phyloP scores from a whole-genome alignment of 768 basidiomycete genomes.

The Leccinum broughii region DNA sequence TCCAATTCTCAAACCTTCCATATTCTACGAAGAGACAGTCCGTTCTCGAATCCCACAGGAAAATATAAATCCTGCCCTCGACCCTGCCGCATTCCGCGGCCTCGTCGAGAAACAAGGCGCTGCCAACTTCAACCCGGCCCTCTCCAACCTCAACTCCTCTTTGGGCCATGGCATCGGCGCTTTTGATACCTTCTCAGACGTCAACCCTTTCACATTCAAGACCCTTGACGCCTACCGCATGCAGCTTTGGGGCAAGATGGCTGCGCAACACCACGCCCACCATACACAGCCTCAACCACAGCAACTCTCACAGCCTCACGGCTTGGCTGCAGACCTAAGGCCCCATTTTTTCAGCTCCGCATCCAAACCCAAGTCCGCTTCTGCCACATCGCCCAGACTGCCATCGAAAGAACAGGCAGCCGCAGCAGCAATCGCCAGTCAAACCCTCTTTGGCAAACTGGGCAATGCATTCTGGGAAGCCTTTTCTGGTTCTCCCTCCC shows the following conservation, averaged over 20 bases:
- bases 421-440: slow-evolving; percentile 69
- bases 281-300: slow-evolving; percentile 38
- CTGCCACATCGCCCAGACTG: slow-evolving; percentile 40
- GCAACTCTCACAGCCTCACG: slow-evolving; percentile 28
- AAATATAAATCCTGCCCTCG: slow-evolving; percentile 31
- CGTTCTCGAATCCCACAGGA: slow-evolving; percentile 25
- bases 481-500: slow-evolving; percentile 54
- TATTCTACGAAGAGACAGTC: slow-evolving; percentile 32
- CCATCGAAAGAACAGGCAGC: slow-evolving; percentile 36
- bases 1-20: slow-evolving; percentile 31
- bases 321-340: slow-evolving; percentile 44
- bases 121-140: slow-evolving; percentile 31
- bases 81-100: slow-evolving; percentile 10
- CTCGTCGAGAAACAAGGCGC: slow-evolving; percentile 35
- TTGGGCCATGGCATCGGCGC: slow-evolving; percentile 36
- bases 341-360: slow-evolving; percentile 33
- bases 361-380: slow-evolving; percentile 23
- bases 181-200: slow-evolving; percentile 79
- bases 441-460: slow-evolving; percentile 71
- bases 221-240: slow-evolving; percentile 83
- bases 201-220: slow-evolving; percentile 86
- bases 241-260: slow-evolving; percentile 93
- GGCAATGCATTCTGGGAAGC: slow-evolving; percentile 87
- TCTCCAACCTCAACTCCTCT: slow-evolving; percentile 30
- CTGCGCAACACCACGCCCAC: slow-evolving; percentile 57